Conservation (phyloP, 371 early-diverging fungal species). For the Capillidium heterosporum region DNA sequence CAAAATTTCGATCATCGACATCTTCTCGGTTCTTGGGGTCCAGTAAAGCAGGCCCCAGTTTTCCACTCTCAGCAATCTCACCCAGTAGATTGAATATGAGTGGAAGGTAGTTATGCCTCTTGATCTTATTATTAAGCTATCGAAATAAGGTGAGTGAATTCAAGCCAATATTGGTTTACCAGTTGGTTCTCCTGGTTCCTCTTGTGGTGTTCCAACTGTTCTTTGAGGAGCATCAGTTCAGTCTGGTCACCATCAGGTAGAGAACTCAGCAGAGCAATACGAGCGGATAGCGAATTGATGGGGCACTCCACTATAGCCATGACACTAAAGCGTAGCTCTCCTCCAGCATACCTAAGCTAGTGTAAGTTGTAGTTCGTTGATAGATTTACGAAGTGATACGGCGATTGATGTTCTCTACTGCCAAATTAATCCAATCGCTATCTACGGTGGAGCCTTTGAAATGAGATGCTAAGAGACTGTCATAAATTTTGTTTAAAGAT, state of each 20-base stretch:
- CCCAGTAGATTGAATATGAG: background rate
- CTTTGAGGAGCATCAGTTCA: no score
- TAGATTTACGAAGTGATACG: conserved; percentile 38
- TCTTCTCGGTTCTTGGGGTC: background rate
- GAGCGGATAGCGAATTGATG: background rate
- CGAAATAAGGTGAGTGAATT: background rate
- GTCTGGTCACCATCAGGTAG: no score
- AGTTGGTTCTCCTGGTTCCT: background rate
- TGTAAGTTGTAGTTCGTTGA: background rate
- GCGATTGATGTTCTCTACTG: conserved; percentile 43
- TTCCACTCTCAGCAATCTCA: background rate
- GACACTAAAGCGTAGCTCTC: conserved; percentile 69
- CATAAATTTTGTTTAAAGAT: conserved; percentile 2
- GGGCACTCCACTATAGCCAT: conserved; percentile 66
- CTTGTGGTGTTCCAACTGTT: no score
- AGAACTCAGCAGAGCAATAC: background rate
- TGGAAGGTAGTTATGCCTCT: background rate
- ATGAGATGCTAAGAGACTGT: background rate
- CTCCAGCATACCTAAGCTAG: conserved; percentile 20
- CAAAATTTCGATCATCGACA: no score
- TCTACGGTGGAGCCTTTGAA: conserved; percentile 31
- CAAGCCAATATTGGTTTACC: background rate
- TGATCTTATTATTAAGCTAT: background rate
- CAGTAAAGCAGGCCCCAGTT: background rate
- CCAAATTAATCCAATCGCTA: conserved; percentile 46